Conservation (phyloP, 768 basidiomycete genomes). For the Kwoniella dejecticola region DNA sequence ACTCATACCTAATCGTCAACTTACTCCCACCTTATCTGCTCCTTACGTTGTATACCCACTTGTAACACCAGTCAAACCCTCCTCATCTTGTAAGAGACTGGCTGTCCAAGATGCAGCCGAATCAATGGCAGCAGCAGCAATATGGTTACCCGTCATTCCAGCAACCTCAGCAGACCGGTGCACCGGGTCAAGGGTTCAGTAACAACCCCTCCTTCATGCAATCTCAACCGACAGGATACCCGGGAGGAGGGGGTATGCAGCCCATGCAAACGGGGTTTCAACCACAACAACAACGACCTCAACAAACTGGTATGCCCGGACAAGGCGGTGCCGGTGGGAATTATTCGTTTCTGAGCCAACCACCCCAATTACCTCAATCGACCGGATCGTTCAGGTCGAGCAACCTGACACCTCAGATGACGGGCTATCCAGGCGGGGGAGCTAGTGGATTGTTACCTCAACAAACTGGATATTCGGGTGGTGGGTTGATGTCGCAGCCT, state of each 20-base stretch:
- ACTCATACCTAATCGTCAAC: neutral
- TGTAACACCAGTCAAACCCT: neutral
- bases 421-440: constrained; percentile 33
- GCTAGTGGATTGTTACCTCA: constrained; percentile 35
- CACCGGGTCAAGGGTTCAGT: constrained; percentile 23
- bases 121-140: constrained; percentile 36
- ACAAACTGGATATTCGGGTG: constrained; percentile 30
- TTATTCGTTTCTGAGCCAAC: constrained; percentile 43
- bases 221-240: constrained; percentile 30
- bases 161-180: constrained; percentile 45
- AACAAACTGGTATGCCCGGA: constrained; percentile 11
- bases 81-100: too few relatives aligned
- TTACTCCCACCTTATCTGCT: neutral
- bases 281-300: constrained; percentile 34
- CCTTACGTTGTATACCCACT: neutral
- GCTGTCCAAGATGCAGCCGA: constrained; percentile 26
- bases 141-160: constrained; percentile 21
- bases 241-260: constrained; percentile 5
- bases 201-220: constrained; percentile 28
- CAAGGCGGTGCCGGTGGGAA: constrained; percentile 19
- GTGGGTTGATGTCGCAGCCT: constrained; percentile 40
- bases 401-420: constrained; percentile 45
- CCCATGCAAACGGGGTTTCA: constrained; percentile 30
- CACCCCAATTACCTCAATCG: constrained; percentile 32
- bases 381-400: constrained; percentile 34